Conservation (phyloP, 2,329 filamentous ascomycete species). For the Alternaria postmessia region DNA sequence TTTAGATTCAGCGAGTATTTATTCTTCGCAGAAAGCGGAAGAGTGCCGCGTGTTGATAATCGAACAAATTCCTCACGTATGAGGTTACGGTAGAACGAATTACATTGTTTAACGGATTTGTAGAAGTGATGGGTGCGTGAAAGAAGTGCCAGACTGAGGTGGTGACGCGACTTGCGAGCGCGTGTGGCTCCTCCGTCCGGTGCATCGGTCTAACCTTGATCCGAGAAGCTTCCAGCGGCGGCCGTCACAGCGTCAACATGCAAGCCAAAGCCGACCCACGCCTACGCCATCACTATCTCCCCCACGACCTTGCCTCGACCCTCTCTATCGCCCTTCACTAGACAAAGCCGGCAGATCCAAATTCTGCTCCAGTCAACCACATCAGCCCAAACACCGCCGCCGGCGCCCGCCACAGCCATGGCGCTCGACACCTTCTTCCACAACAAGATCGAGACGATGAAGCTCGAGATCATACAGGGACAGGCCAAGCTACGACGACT, state of each 20-base stretch:
- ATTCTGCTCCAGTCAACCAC: neutral
- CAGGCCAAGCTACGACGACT: constrained; percentile 93
- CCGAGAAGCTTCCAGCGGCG: constrained; percentile 2
- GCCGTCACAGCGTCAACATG: constrained; percentile 17
- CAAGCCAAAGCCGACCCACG: neutral
- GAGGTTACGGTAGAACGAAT: neutral
- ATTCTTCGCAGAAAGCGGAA: neutral
- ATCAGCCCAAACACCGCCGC: constrained; percentile 13
- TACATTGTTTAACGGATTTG: neutral
- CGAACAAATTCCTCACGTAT: neutral
- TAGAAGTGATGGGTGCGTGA: neutral
- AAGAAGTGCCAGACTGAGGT: neutral
- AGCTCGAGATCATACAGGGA: constrained; percentile 99
- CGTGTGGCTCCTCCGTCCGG: neutral
- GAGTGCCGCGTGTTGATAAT: neutral
- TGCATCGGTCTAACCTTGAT: neutral
- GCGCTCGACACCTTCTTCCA: constrained; percentile 99
- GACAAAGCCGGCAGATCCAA: neutral
- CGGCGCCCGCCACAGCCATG: constrained; percentile 69
- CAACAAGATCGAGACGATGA: constrained; percentile 99
- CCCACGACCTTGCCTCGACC: neutral
- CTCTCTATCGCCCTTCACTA: neutral
- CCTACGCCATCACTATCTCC: constrained; percentile 8
- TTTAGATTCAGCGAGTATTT: neutral
- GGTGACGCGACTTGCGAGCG: neutral